A percentile compares a stretch with the other conserved stretches of the same genome.
phyloP scores from a whole-genome alignment of 225 moss, liverwort and hornwort species.

The Pseudisothecium myosuroides region DNA sequence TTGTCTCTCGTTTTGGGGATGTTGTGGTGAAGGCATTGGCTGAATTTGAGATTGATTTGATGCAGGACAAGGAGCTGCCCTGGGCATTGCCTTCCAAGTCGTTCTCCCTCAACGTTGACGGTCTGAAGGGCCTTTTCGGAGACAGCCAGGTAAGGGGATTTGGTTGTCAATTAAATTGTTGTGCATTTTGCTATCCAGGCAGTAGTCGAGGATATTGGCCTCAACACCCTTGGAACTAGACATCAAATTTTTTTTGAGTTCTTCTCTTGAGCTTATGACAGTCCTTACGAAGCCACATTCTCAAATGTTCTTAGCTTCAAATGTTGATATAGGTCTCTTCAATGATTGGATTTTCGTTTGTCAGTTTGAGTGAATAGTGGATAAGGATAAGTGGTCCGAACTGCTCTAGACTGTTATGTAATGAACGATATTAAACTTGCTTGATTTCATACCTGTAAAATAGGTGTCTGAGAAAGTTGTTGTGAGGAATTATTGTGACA shows the following conservation, averaged over 20 bases:
- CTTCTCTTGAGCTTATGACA: neutral
- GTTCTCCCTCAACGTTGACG: slow-evolving; percentile 43
- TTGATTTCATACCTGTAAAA: neutral
- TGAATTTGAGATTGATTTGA: neutral
- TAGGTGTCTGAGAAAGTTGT: neutral
- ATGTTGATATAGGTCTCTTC: neutral
- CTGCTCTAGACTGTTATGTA: neutral
- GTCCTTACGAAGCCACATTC: neutral
- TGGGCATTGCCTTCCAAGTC: slow-evolving; percentile 49
- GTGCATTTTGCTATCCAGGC: neutral
- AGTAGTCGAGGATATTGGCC: neutral
- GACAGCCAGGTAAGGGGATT: neutral
- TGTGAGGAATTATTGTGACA: neutral
- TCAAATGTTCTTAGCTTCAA: neutral
- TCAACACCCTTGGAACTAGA: neutral
- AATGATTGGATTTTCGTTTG: neutral
- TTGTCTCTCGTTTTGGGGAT: neutral
- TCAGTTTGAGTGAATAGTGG: neutral
- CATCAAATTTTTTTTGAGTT: neutral
- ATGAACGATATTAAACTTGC: neutral
- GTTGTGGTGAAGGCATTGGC: neutral
- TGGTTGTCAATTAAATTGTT: neutral
- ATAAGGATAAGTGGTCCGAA: neutral
- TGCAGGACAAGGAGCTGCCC: slow-evolving; percentile 56
- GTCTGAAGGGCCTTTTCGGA: slow-evolving; percentile 25